These are phyloP conservation scores for Luffa acutangula DNA, from an alignment of 306 rosid species.

Conservation along the genomic window DNA sequence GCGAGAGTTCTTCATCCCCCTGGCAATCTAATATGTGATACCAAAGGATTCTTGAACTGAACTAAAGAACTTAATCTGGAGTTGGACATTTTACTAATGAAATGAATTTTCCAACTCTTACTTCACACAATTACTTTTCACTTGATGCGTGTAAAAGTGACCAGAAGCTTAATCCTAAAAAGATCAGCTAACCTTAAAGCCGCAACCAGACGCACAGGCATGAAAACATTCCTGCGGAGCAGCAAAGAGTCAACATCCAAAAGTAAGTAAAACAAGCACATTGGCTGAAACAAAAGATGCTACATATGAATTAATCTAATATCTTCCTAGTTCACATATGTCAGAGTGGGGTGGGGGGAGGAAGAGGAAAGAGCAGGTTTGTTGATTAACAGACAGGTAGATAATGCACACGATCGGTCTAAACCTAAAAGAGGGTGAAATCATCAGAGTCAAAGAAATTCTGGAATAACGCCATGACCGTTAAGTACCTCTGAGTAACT, in stretches of 20 bases:
- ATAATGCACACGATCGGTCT: not conserved
- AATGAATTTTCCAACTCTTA: not conserved
- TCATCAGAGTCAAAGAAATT: not conserved
- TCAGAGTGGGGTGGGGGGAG: not conserved
- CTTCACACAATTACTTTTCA: not conserved
- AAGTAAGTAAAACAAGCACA: constrained; percentile 5
- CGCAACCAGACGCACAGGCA: constrained; percentile 91
- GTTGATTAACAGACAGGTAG: not conserved
- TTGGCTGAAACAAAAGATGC: not conserved
- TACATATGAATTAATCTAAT: not conserved
- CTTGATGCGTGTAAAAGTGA: not conserved
- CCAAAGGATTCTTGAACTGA: not conserved
- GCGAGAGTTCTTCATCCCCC: not conserved
- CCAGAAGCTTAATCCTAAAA: not conserved
- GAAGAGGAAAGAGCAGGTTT: not conserved
- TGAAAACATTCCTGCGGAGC: constrained; percentile 63
- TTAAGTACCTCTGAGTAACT: constrained; percentile 55
- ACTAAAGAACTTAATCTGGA: not conserved
- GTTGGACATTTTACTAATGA: not conserved
- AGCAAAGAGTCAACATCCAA: constrained; percentile 5
- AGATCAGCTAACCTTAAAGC: constrained; percentile 62
- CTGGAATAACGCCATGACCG: not conserved
- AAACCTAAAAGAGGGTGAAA: not conserved
- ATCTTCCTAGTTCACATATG: constrained; percentile 1
- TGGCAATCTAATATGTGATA: not conserved